phyloP scores from a whole-genome alignment of 345 rosid species.

The Eucalyptus polyanthemos region DNA sequence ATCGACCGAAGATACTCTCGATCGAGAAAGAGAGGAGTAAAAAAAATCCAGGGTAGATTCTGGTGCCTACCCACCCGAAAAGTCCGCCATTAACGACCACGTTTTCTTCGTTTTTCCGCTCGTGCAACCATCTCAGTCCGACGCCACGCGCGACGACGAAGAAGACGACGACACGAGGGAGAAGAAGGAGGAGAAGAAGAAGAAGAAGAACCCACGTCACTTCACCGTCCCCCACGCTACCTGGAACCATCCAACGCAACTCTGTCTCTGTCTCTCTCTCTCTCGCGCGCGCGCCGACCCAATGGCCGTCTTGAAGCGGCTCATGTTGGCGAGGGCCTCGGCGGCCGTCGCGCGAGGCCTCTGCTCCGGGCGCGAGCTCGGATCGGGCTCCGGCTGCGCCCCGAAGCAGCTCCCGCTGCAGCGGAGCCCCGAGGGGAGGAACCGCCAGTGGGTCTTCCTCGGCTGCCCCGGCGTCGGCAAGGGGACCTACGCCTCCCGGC shows the following conservation, averaged over 20 bases:
- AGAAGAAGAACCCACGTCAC: background rate
- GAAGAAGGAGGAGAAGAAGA: background rate
- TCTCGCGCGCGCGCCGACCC: background rate
- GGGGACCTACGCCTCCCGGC: conserved; percentile 93
- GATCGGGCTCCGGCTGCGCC: background rate
- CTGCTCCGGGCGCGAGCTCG: conserved; percentile 25
- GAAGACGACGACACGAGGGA: background rate
- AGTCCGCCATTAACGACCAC: background rate
- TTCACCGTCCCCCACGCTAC: background rate
- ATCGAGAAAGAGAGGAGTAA: background rate
- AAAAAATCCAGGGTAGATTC: background rate
- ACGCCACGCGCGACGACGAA: background rate
- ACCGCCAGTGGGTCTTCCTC: conserved; percentile 86
- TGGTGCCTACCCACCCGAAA: background rate
- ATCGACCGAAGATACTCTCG: background rate
- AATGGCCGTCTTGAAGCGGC: background rate
- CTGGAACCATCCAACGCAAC: background rate
- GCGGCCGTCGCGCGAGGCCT: conserved; percentile 1
- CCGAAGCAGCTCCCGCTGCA: conserved; percentile 1
- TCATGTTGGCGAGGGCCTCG: background rate
- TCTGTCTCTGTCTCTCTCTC: background rate
- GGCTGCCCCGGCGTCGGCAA: conserved; percentile 99
- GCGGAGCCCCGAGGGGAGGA: conserved; percentile 19
- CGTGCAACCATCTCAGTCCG: background rate
- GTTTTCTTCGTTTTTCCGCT: background rate